Percentiles rank a stretch among this genome's conserved stretches.
Evolutionary conservation across 768 basidiomycete genomes (phyloP).

Genomic region (Lactarius indigo): DNA sequence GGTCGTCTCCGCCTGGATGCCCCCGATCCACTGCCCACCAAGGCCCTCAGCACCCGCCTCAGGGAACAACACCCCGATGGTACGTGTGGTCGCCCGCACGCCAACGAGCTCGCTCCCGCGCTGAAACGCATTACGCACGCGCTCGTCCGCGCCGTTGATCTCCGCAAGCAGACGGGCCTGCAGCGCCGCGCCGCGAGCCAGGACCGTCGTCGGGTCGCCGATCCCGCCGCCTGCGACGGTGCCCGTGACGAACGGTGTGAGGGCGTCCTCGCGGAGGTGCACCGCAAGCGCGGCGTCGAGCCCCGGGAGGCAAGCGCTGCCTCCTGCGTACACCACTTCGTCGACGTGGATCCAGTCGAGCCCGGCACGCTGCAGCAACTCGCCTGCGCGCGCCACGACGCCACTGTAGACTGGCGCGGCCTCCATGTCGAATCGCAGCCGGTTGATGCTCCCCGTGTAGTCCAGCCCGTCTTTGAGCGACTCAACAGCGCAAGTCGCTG

Average conservation of each 20-base stretch:
- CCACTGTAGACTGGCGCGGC: conserved; percentile 56
- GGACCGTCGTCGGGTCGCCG: conserved; percentile 74
- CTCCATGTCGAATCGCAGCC: conserved; percentile 44
- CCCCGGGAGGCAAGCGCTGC: conserved; percentile 70
- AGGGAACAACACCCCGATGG: conserved; percentile 67
- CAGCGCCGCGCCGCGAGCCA: conserved; percentile 72
- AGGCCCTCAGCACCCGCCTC: conserved; percentile 42
- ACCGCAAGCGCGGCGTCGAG: conserved; percentile 56
- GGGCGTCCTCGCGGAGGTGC: conserved; percentile 58
- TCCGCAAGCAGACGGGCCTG: conserved; percentile 63
- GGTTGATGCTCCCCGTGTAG: conserved; percentile 68
- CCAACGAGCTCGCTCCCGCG: conserved; percentile 40
- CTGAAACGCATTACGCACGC: conserved; percentile 50
- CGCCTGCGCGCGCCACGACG: conserved; percentile 48
- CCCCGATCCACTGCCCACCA: conserved; percentile 62
- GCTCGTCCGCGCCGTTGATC: conserved; percentile 47
- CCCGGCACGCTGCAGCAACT: conserved; percentile 48
- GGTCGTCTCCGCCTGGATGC: conserved; percentile 68
- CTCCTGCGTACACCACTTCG: conserved; percentile 79
- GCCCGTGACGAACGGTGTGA: conserved; percentile 62
- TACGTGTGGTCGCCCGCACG: conserved; percentile 55
- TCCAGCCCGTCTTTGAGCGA: conserved; percentile 92
- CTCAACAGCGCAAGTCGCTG: conserved; percentile 90
- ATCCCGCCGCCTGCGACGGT: conserved; percentile 68
- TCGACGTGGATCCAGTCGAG: conserved; percentile 67